Base-by-base conservation (phyloP, 1,139 yeast genomes). In the Debaryomyces nepalensis region DNA sequence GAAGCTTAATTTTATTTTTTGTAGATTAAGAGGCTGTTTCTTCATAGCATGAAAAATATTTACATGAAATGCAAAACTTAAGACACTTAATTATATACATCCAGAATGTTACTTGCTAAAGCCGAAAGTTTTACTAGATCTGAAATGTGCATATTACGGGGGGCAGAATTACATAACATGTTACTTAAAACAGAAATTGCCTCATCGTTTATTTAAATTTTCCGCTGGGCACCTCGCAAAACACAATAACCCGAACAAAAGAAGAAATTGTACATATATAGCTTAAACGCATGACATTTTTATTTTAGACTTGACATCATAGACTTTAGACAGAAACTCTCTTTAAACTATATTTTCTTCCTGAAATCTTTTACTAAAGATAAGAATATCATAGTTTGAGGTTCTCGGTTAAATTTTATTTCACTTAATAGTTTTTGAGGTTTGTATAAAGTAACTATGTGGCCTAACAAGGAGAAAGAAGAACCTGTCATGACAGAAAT, bases 381-480 rank as follows among this genome's bases (percentile, higher is more conserved):
- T n/a, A n/a, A n/a, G n/a, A n/a, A n/a, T n/a, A n/a, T n/a, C n/a
- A n/a, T n/a, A n/a, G n/a, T n/a, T n/a, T n/a, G n/a, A n/a, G n/a
- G n/a, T n/a, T n/a, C n/a, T n/a, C n/a, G n/a, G n/a, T n/a, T n/a
- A n/a, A n/a, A n/a, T n/a, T n/a, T n/a, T n/a, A n/a, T n/a, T n/a
- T n/a, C n/a, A n/a, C n/a, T n/a, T n/a, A n/a, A n/a, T n/a, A n/a
- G n/a, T n/a, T n/a, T n/a, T n/a, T n/a, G n/a, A n/a, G n/a, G n/a
- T n/a, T n/a, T n/a, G n/a, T n/a, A n/a, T n/a, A n/a, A 34, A 34
- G 29, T 24, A 16, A 34, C 24, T 22, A 34, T 34, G 37, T 34
- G 29, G 29, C 14, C 18, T 15, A 24, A 18, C 6, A 24, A 26
- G 9, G 37, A 24, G n/a, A 34, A 15, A 9, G 37, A 24, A 16